phyloP scores from a whole-genome alignment of 345 rosid genomes.

The Passiflora organensis region DNA sequence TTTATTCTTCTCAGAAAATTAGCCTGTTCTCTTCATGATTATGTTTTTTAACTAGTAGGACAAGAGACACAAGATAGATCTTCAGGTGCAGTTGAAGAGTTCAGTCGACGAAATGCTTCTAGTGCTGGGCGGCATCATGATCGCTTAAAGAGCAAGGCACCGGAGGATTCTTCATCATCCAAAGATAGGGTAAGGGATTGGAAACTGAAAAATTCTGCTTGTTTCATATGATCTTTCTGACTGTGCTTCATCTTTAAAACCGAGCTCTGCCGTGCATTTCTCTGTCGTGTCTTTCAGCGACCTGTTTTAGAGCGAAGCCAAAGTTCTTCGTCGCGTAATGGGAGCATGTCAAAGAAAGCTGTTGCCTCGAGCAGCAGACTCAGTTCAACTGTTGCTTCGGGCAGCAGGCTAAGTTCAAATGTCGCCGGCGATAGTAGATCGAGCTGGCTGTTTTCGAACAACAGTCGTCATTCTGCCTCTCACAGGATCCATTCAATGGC shows the following conservation, averaged over 20 bases:
- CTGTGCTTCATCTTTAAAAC: too few relatives aligned
- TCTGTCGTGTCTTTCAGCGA: slow-evolving; percentile 7
- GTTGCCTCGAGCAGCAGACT: slow-evolving; percentile 31
- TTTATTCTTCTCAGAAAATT: too few relatives aligned
- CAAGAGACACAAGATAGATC: slow-evolving; percentile 13
- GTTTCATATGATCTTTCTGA: background rate
- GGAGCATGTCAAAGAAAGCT: slow-evolving; percentile 33
- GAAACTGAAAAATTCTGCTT: background rate
- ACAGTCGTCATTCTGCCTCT: slow-evolving; percentile 24
- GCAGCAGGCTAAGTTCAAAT: slow-evolving; percentile 29
- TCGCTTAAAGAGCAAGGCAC: slow-evolving; percentile 10
- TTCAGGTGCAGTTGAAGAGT: slow-evolving; percentile 15
- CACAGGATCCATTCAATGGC: slow-evolving; percentile 25
- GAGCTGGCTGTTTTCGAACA: slow-evolving; percentile 34
- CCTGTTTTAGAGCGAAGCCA: slow-evolving; percentile 8
- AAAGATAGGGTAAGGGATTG: slow-evolving; percentile 12
- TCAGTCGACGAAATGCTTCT: slow-evolving; percentile 13
- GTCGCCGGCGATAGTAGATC: slow-evolving; percentile 34
- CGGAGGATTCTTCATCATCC: slow-evolving; percentile 15
- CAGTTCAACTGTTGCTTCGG: slow-evolving; percentile 21
- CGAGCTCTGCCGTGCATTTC: background rate
- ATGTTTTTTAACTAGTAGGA: background rate
- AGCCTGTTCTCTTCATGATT: background rate
- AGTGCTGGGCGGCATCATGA: slow-evolving; percentile 10
- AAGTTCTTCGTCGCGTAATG: slow-evolving; percentile 9